Conservation (phyloP, 441 rosid genomes). For the Omphalea diandra region DNA sequence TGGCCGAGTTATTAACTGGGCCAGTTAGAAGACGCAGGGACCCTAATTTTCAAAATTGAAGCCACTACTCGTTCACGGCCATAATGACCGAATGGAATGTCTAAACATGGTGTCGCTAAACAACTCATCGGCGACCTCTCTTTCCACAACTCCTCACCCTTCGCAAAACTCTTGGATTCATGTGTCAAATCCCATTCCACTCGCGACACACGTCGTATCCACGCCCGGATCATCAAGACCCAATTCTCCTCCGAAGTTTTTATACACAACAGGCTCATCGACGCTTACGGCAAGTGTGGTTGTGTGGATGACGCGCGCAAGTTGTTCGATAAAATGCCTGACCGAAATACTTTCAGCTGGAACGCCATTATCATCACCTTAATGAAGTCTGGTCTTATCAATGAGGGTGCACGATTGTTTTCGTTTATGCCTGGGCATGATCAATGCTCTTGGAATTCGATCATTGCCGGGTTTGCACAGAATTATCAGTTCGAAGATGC, state of each 20-base stretch:
- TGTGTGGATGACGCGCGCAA: constrained; percentile 42
- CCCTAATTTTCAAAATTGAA: neutral
- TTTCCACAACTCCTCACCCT: constrained; percentile 47
- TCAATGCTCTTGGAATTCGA: constrained; percentile 76
- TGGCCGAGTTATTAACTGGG: no score
- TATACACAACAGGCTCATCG: constrained; percentile 64
- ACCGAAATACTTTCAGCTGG: constrained; percentile 57
- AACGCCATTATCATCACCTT: constrained; percentile 50
- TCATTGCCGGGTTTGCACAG: constrained; percentile 71
- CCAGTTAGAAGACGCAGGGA: neutral
- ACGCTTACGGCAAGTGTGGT: constrained; percentile 54
- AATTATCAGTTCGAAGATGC: constrained; percentile 57
- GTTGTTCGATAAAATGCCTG: constrained; percentile 62
- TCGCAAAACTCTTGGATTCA: constrained; percentile 59
- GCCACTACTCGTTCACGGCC: neutral
- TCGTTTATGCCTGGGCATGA: constrained; percentile 53
- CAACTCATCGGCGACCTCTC: constrained; percentile 34
- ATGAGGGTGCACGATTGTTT: constrained; percentile 51
- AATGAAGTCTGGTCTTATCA: constrained; percentile 44
- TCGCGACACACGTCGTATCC: constrained; percentile 41
- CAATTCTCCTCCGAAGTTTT: constrained; percentile 45
- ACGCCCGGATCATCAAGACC: constrained; percentile 54
- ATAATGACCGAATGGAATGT: constrained; percentile 60
- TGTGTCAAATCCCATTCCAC: constrained; percentile 45
- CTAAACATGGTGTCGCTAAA: constrained; percentile 36